Percentiles rank a stretch among this genome's conserved stretches.
Conservation (phyloP, 495 filamentous ascomycete species). For the Astrothelium macrocarpum region DNA sequence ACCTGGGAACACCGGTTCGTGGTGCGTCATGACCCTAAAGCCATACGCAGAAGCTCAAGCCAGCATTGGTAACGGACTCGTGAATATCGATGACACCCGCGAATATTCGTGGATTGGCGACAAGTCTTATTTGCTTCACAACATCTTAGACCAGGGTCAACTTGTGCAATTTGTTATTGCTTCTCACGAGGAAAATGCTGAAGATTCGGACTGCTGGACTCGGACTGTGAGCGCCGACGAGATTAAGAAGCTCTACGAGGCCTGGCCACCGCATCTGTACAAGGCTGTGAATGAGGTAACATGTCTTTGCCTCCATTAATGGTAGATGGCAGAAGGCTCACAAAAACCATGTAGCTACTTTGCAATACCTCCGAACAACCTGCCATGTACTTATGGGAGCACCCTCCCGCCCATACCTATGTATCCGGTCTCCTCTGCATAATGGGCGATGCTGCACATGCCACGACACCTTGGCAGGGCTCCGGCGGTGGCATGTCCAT, state of each 20-base stretch:
- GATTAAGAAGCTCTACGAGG: background rate
- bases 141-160: conserved; percentile 15
- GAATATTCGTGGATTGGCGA: conserved; percentile 12
- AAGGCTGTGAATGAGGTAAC: conserved; percentile 13
- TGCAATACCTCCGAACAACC: background rate
- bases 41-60: conserved; percentile 3
- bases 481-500: conserved; percentile 59
- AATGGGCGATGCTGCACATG: conserved; percentile 62
- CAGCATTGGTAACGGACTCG: background rate
- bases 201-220: background rate
- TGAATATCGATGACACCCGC: background rate
- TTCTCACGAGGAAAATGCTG: background rate
- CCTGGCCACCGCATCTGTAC: conserved; percentile 28
- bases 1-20: conserved; percentile 33
- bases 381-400: conserved; percentile 32
- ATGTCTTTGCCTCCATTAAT: background rate
- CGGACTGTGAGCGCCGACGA: background rate
- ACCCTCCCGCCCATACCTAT: conserved; percentile 46
- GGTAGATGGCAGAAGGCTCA: background rate
- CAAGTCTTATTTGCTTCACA: conserved; percentile 14
- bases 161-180: background rate
- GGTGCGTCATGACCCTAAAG: conserved; percentile 1
- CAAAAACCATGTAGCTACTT: background rate
- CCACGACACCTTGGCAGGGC: conserved; percentile 60
- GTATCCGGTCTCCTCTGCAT: conserved; percentile 46